These are phyloP conservation scores for Aureobasidium sp. DNA, from an alignment of 2,329 filamentous ascomycete species.

Conservation along the genomic window DNA sequence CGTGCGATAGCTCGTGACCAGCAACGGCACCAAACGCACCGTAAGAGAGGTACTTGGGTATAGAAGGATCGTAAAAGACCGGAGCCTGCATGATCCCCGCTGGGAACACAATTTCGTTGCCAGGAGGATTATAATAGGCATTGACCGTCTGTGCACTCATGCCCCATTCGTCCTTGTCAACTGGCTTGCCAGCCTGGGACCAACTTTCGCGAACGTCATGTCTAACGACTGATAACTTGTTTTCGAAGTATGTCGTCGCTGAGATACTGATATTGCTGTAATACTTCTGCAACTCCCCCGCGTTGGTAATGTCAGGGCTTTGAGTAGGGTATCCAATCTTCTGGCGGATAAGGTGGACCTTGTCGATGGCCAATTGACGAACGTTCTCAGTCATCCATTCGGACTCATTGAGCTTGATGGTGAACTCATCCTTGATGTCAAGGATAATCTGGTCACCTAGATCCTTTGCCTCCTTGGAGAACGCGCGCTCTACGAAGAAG, in stretches of 20 bases:
- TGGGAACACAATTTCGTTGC: conserved; percentile 64
- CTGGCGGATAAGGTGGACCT: conserved; percentile 59
- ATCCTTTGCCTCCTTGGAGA: conserved; percentile 58
- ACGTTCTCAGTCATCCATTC: conserved; percentile 61
- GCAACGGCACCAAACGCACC: conserved; percentile 62
- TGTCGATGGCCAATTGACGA: conserved; percentile 53
- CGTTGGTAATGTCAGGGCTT: conserved; percentile 42
- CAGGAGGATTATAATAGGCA: conserved; percentile 57
- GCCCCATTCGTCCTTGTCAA: conserved; percentile 53
- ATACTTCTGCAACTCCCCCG: conserved; percentile 48
- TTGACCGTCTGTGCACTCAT: conserved; percentile 51
- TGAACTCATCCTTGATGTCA: conserved; percentile 62
- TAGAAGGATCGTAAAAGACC: conserved; percentile 51
- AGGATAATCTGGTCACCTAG: conserved; percentile 64
- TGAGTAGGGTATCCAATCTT: conserved; percentile 63
- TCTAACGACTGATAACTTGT: conserved; percentile 46
- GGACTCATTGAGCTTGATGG: conserved; percentile 51
- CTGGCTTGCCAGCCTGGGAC: conserved; percentile 53
- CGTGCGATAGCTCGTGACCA: conserved; percentile 64
- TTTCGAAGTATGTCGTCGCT: conserved; percentile 50
- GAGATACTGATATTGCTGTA: conserved; percentile 50
- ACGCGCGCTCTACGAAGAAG: conserved; percentile 64
- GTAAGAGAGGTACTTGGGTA: conserved; percentile 60
- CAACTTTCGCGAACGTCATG: conserved; percentile 47
- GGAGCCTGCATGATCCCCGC: conserved; percentile 65